These are phyloP conservation scores for Lentinus brumalis DNA, from an alignment of 768 basidiomycete species.

Conservation along the genomic window DNA sequence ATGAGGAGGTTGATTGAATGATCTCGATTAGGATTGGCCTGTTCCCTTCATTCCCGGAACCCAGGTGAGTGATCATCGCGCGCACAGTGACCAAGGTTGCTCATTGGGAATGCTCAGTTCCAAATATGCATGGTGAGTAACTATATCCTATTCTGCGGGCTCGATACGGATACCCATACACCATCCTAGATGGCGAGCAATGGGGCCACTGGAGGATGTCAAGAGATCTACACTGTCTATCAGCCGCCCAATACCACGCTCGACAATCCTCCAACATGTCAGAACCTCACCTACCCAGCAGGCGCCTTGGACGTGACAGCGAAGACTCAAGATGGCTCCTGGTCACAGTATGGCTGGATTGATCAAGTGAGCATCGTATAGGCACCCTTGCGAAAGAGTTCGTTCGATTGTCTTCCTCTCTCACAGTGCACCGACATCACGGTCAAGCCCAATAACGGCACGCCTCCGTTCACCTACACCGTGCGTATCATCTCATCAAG, in stretches of 20 bases:
- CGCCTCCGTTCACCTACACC: slow-evolving; percentile 59
- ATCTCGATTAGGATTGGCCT: slow-evolving; percentile 49
- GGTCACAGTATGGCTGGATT: slow-evolving; percentile 63
- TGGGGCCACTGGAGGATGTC: slow-evolving; percentile 63
- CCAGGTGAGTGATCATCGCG: slow-evolving; percentile 36
- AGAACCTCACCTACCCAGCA: slow-evolving; percentile 49
- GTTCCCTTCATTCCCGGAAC: slow-evolving; percentile 64
- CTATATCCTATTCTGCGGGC: neutral
- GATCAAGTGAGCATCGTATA: slow-evolving; percentile 42
- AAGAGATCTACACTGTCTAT: slow-evolving; percentile 59
- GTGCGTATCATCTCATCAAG: slow-evolving; percentile 34
- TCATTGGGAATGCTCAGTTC: slow-evolving; percentile 40
- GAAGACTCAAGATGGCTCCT: slow-evolving; percentile 46
- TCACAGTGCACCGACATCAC: slow-evolving; percentile 59
- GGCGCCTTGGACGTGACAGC: slow-evolving; percentile 48
- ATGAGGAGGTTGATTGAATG: neutral
- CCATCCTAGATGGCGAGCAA: slow-evolving; percentile 52
- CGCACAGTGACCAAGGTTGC: neutral
- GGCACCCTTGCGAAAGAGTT: neutral
- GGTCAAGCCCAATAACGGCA: slow-evolving; percentile 55
- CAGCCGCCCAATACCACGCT: slow-evolving; percentile 36
- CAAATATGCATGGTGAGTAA: slow-evolving; percentile 67
- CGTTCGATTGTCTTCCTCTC: neutral
- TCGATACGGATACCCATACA: neutral
- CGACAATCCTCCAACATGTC: slow-evolving; percentile 43